Base-by-base conservation (phyloP, 495 filamentous ascomycete genomes). In the Chaetomidium leptoderma region DNA sequence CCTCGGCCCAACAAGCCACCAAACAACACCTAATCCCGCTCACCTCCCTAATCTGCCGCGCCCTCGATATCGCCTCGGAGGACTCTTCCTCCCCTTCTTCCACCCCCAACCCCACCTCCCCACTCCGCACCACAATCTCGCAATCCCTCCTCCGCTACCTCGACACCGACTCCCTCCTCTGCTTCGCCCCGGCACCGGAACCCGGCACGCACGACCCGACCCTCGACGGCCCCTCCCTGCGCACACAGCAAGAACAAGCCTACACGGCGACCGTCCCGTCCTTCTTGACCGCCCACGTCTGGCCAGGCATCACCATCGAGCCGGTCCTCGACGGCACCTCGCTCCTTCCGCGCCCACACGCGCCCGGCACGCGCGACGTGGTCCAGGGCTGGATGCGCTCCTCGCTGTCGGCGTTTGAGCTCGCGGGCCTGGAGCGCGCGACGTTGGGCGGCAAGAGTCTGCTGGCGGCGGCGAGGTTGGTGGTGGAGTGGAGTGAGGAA, bases 121-220 rank as follows among this genome's bases (percentile, higher is more conserved):
- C 37, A 46, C 63, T 80, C 32, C 77, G 91, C 39, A 63, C 78
- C 1, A 75, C 79, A 32, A 86, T 96, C 14, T 70, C 86, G 19
- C 74, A 66, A 11, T 87, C 83, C 47, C 71, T 91, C 33, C 81
- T 97, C 78, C 81, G 87, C 9, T 97, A 97, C 69, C 76, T 98
- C 7, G 84, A 91, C 55, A 98, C 93, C 0, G 93, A 98, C 70
- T 92, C 89, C 0, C 74, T 97, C n/a, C 81, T 98, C 10, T 98
- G 93, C 77, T 92, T 88, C 86, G 90, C 89, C 21, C 87, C 87
- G 62, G 70, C 74, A 19, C 71, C 75, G 26, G 66, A 74, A 10
- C 64, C 70, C 11, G 62, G 72, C 6, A 66, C 78, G 51, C 68
- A 21, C 33, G 33, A n/a, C 23, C n/a, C 43, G 2, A 2, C 36